These are phyloP conservation scores for Venturia pyrina DNA, from an alignment of 2,329 filamentous ascomycete genomes.

Conservation along the genomic window DNA sequence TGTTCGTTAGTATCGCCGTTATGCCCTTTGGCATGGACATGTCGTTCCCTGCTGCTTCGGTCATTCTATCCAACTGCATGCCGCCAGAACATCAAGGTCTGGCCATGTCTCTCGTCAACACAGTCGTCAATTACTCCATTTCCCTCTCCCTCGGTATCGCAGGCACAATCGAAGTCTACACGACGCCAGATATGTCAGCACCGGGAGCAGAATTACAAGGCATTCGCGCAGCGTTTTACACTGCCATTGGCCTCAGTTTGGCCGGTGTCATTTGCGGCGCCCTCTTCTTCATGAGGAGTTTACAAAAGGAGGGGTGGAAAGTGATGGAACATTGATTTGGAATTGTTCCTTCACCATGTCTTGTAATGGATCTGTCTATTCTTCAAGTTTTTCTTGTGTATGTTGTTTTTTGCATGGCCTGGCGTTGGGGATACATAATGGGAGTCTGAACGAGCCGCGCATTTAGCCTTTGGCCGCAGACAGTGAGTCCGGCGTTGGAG, in stretches of 20 bases:
- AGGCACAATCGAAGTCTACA: constrained; percentile 13
- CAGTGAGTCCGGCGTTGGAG: not conserved
- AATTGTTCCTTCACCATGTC: not conserved
- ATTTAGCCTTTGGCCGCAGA: not conserved
- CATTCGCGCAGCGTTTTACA: constrained; percentile 17
- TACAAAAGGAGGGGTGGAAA: constrained; percentile 18
- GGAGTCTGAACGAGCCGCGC: constrained; percentile 4
- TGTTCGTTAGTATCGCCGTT: constrained; percentile 21
- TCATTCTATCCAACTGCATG: constrained; percentile 21
- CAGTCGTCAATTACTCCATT: constrained; percentile 21
- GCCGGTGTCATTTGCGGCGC: constrained; percentile 18
- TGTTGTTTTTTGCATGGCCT: not conserved
- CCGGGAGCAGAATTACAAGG: not conserved
- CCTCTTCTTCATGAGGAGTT: constrained; percentile 17
- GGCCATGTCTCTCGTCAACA: constrained; percentile 19
- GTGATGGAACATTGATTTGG: constrained; percentile 17
- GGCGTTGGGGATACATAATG: not conserved
- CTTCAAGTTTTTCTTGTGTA: not conserved
- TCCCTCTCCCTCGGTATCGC: constrained; percentile 15
- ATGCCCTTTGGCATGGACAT: constrained; percentile 18
- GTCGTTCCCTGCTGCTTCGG: constrained; percentile 20
- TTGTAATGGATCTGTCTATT: not conserved
- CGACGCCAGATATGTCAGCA: not conserved
- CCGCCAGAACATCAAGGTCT: constrained; percentile 21
- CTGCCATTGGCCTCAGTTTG: constrained; percentile 17